Percentiles rank a stretch among this genome's conserved stretches.
phyloP scores from a whole-genome alignment of 208 protist genomes.

The Histomonas meleagridis region DNA sequence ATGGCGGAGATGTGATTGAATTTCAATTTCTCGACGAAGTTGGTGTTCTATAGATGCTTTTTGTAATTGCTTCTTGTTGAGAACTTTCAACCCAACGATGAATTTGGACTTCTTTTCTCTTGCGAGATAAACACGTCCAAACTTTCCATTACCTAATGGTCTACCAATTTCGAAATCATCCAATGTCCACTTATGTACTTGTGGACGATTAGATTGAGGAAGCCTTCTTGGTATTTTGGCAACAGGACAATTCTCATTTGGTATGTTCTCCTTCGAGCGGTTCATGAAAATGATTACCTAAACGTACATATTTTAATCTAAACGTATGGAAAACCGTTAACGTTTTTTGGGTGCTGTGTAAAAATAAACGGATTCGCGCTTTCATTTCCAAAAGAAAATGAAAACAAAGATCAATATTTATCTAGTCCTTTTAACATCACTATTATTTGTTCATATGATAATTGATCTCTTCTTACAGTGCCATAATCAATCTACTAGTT shows the following conservation, averaged over 20 bases:
- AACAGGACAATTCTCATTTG: not conserved
- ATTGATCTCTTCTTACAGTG: too few species aligned
- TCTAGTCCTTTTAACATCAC: too few species aligned
- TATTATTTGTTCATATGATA: too few species aligned
- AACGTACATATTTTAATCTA: not conserved
- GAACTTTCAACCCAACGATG: slow-evolving; percentile 87
- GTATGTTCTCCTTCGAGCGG: not conserved
- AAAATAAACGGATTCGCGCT: too few species aligned
- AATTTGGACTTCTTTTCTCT: slow-evolving; percentile 84
- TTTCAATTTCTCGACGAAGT: slow-evolving; percentile 92
- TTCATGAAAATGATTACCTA: not conserved
- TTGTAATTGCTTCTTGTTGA: slow-evolving; percentile 76
- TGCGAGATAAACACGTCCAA: slow-evolving; percentile 92
- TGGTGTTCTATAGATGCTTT: slow-evolving; percentile 85
- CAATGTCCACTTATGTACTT: slow-evolving; percentile 48
- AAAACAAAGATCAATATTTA: too few species aligned
- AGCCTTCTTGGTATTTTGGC: not conserved
- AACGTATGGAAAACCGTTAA: too few species aligned
- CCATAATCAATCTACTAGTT: too few species aligned
- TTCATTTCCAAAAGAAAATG: too few species aligned
- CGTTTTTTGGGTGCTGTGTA: too few species aligned
- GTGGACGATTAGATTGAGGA: not conserved
- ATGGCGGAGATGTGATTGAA: slow-evolving; percentile 89
- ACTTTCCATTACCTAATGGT: slow-evolving; percentile 71
- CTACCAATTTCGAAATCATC: slow-evolving; percentile 63